phyloP scores from a whole-genome alignment of 768 basidiomycete genomes.

The Hypholoma sublateritium region DNA sequence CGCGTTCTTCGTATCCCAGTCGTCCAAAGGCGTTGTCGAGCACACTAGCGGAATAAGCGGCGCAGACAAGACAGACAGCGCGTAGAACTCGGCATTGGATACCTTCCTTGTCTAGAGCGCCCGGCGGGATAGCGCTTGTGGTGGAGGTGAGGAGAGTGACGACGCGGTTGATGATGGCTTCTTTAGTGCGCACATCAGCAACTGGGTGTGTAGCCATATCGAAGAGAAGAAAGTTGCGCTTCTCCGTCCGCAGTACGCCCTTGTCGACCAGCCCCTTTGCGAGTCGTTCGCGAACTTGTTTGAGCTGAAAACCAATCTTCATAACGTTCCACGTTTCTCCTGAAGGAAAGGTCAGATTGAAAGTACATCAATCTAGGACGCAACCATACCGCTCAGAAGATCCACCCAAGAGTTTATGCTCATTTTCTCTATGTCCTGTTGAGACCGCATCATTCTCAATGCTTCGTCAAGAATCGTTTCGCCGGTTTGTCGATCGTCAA shows the following conservation, averaged over 20 bases:
- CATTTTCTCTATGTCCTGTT: constrained; percentile 73
- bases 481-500: constrained; percentile 90
- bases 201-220: constrained; percentile 99
- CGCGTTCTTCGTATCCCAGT: constrained; percentile 89
- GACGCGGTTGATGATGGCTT: constrained; percentile 74
- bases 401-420: constrained; percentile 93
- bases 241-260: constrained; percentile 97
- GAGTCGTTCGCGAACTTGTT: constrained; percentile 96
- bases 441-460: constrained; percentile 90
- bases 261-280: constrained; percentile 98
- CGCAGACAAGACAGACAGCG: constrained; percentile 83
- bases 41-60: constrained; percentile 93
- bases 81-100: constrained; percentile 79
- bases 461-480: constrained; percentile 97
- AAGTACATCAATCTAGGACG: not conserved
- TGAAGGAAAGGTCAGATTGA: constrained; percentile 25
- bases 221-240: constrained; percentile 97
- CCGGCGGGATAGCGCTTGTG: constrained; percentile 75
- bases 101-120: constrained; percentile 74
- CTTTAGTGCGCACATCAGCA: constrained; percentile 89
- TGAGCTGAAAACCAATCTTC: constrained; percentile 99
- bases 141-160: constrained; percentile 79
- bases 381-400: constrained; percentile 79
- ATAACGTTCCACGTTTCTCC: constrained; percentile 99
- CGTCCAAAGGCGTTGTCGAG: constrained; percentile 92